phyloP scores from a whole-genome alignment of 495 filamentous ascomycete genomes.

The Talaromyces trachyspermus region DNA sequence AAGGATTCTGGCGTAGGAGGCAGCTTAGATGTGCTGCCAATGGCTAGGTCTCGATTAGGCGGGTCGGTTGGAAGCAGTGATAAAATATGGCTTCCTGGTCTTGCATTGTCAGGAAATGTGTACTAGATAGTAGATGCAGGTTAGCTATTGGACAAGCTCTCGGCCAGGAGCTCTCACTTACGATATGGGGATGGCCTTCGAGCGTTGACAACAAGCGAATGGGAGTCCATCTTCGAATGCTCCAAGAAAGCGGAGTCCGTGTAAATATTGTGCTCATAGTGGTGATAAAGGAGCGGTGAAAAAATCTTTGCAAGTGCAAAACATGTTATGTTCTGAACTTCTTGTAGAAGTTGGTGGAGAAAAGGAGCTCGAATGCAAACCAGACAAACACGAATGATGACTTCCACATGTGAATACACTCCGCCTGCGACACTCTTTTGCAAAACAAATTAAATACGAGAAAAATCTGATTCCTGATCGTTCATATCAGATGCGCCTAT shows the following conservation, averaged over 20 bases:
- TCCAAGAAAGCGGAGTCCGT: not conserved
- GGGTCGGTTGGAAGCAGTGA: slow-evolving; percentile 70
- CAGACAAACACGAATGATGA: not conserved
- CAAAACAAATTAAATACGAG: too few relatives aligned
- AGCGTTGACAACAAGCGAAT: slow-evolving; percentile 44
- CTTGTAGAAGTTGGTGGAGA: too few relatives aligned
- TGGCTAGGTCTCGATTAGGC: slow-evolving; percentile 57
- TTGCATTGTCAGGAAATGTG: slow-evolving; percentile 48
- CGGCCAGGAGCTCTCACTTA: slow-evolving; percentile 17
- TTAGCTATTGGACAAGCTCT: slow-evolving; percentile 14
- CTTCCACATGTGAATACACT: too few relatives aligned
- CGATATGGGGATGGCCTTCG: slow-evolving; percentile 47
- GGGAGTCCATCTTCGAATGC: slow-evolving; percentile 20
- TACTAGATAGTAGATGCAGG: slow-evolving; percentile 53
- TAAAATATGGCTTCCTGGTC: slow-evolving; percentile 48
- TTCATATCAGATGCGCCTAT: not conserved
- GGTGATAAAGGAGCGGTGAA: not conserved
- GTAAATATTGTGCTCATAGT: slow-evolving; percentile 2
- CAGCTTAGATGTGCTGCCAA: slow-evolving; percentile 64
- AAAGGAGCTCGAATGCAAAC: slow-evolving; percentile 2
- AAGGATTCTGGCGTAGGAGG: slow-evolving; percentile 75
- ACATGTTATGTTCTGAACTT: not conserved
- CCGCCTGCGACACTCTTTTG: too few relatives aligned
- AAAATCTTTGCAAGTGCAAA: not conserved
- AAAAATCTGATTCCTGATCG: too few relatives aligned